Percentiles rank a stretch among this genome's conserved stretches.
Conservation (phyloP, 805 yeast genomes). For the Teunomyces cretensis region DNA sequence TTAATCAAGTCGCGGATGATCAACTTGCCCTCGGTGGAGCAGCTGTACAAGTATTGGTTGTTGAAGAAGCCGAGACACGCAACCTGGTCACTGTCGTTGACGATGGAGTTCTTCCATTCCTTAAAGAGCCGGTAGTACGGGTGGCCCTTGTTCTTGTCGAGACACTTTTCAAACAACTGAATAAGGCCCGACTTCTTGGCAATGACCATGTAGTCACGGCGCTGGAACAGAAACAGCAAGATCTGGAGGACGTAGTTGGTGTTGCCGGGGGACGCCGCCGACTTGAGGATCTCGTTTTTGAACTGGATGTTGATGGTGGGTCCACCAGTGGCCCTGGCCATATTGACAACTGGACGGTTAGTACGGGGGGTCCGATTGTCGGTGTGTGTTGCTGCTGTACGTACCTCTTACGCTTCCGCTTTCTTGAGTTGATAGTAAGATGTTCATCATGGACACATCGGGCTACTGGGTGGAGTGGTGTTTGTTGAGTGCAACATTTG, state of each 20-base stretch:
- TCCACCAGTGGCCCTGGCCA: conserved; percentile 10
- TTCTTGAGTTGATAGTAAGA: conserved; percentile 14
- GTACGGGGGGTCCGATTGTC: not conserved
- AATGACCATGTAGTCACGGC: conserved; percentile 20
- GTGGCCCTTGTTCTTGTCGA: not conserved
- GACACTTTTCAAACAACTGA: conserved; percentile 24
- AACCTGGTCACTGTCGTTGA: conserved; percentile 22
- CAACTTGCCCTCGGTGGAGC: conserved; percentile 34
- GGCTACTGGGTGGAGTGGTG: not conserved
- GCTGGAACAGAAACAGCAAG: conserved; percentile 18
- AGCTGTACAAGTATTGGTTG: conserved; percentile 30
- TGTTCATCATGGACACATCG: conserved; percentile 10
- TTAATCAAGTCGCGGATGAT: conserved; percentile 35
- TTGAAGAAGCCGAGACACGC: conserved; percentile 25
- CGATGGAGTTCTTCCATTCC: conserved; percentile 34
- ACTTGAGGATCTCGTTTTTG: conserved; percentile 17
- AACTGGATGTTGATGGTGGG: conserved; percentile 8
- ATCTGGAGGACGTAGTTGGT: conserved; percentile 22
- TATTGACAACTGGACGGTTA: conserved; percentile 14
- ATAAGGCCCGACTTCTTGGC: conserved; percentile 28
- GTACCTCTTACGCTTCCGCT: conserved; percentile 18
- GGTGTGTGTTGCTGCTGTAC: conserved; percentile 2
- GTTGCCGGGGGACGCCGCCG: conserved; percentile 11
- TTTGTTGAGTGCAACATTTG: not conserved
- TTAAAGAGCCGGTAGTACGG: conserved; percentile 23